These are phyloP conservation scores for Pichia pseudocactophila DNA, from an alignment of 805 yeast species.

Conservation along the genomic window DNA sequence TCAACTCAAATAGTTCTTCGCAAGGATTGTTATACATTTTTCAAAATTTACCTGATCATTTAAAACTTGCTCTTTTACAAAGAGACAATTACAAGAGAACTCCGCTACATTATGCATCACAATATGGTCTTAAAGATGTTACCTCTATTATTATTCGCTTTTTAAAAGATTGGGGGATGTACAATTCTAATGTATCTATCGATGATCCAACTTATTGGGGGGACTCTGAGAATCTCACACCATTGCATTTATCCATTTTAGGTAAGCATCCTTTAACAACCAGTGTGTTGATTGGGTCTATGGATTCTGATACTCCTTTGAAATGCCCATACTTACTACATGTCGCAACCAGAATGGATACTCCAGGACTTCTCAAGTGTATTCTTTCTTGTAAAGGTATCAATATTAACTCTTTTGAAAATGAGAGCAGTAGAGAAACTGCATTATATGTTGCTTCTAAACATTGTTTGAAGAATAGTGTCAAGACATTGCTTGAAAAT, in stretches of 20 bases:
- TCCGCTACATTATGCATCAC: constrained; percentile 85
- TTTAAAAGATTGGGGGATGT: constrained; percentile 51
- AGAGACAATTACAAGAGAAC: constrained; percentile 73
- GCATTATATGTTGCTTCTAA: constrained; percentile 77
- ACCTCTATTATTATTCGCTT: constrained; percentile 48
- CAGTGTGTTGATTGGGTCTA: constrained; percentile 43
- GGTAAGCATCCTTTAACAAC: constrained; percentile 79
- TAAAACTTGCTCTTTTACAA: constrained; percentile 48
- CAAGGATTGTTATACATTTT: constrained; percentile 55
- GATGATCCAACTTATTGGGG: constrained; percentile 59
- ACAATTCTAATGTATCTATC: constrained; percentile 40
- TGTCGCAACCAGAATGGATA: constrained; percentile 60
- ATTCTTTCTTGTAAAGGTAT: constrained; percentile 50
- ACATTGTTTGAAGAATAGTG: constrained; percentile 45
- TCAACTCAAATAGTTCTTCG: constrained; percentile 47
- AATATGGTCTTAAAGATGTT: constrained; percentile 67
- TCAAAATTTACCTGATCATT: constrained; percentile 42
- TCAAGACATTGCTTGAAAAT: constrained; percentile 41
- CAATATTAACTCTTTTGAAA: constrained; percentile 49
- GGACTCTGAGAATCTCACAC: constrained; percentile 71
- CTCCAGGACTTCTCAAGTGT: constrained; percentile 44
- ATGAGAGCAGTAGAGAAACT: constrained; percentile 59
- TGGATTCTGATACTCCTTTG: constrained; percentile 29
- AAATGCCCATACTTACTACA: constrained; percentile 51
- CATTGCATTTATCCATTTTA: constrained; percentile 72